A percentile compares a stretch with the other conserved stretches of the same genome.
phyloP scores from a whole-genome alignment of 805 yeast species.

The Suhomyces faveliae region DNA sequence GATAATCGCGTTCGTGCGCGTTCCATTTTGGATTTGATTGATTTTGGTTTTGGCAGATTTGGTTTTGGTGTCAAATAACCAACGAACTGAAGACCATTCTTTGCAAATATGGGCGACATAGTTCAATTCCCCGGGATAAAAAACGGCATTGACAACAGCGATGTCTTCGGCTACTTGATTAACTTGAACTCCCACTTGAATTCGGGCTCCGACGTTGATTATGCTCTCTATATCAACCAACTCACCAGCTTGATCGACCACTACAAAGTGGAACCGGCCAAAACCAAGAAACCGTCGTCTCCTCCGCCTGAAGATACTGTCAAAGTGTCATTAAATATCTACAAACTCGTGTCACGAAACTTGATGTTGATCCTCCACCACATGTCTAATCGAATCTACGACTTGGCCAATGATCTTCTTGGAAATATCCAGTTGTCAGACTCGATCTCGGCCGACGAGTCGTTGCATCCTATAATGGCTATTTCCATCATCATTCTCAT shows the following conservation, averaged over 20 bases:
- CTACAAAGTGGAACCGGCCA: constrained; percentile 15
- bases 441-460: constrained; percentile 8
- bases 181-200: constrained; percentile 19
- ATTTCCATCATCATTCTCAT: constrained; percentile 32
- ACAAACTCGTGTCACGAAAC: constrained; percentile 29
- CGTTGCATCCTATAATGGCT: constrained; percentile 17
- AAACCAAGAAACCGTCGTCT: constrained; percentile 2
- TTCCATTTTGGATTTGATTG: neutral
- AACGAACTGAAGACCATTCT: neutral
- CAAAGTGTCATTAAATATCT: constrained; percentile 5
- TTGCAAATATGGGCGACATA: constrained; percentile 6
- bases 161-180: constrained; percentile 20
- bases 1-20: constrained; percentile 2
- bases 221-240: constrained; percentile 17
- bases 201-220: constrained; percentile 5
- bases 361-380: constrained; percentile 25
- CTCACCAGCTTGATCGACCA: constrained; percentile 26
- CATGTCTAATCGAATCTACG: constrained; percentile 36
- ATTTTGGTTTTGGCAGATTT: neutral
- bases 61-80: too few relatives aligned
- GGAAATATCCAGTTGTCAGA: constrained; percentile 23
- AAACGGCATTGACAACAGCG: constrained; percentile 17
- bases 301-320: neutral
- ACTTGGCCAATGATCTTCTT: constrained; percentile 35
- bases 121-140: constrained; percentile 6